phyloP scores from a whole-genome alignment of 2,329 filamentous ascomycete species.

The Ophiobolus disseminans region DNA sequence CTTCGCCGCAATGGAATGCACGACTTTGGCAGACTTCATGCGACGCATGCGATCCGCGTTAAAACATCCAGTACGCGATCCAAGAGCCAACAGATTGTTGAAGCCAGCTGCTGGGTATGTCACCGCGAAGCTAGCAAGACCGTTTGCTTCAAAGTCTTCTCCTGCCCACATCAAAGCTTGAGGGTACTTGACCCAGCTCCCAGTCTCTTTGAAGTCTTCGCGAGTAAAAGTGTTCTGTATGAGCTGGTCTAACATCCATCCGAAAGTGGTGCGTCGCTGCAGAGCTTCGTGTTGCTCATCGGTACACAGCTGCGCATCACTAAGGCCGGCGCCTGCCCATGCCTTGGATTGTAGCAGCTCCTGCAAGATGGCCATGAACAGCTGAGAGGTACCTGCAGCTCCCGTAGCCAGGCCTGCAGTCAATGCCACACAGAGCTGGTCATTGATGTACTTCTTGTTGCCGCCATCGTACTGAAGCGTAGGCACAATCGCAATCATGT shows the following conservation, averaged over 20 bases:
- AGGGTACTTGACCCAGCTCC: constrained; percentile 38
- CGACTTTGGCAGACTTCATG: constrained; percentile 27
- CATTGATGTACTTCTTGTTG: constrained; percentile 45
- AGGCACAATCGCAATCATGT: constrained; percentile 37
- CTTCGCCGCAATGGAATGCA: constrained; percentile 32
- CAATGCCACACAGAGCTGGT: constrained; percentile 42
- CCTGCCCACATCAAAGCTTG: constrained; percentile 36
- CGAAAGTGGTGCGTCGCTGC: constrained; percentile 28
- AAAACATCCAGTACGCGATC: constrained; percentile 24
- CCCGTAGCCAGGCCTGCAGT: constrained; percentile 41
- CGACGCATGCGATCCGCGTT: constrained; percentile 10
- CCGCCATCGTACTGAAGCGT: constrained; percentile 32
- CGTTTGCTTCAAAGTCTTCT: constrained; percentile 31
- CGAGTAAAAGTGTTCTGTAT: constrained; percentile 34
- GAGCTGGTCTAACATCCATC: constrained; percentile 41
- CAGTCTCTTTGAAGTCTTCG: constrained; percentile 41
- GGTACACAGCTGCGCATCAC: constrained; percentile 3
- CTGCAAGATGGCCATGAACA: constrained; percentile 43
- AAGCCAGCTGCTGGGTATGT: constrained; percentile 42
- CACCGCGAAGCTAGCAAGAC: constrained; percentile 39
- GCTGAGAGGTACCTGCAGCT: constrained; percentile 36
- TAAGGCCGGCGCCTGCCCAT: constrained; percentile 34
- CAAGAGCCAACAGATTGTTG: constrained; percentile 30
- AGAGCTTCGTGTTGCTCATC: constrained; percentile 22
- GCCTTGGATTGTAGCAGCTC: constrained; percentile 31